These are phyloP conservation scores for Irpex rosettiformis DNA, from an alignment of 1,284 basidiomycete genomes.

Conservation along the genomic window DNA sequence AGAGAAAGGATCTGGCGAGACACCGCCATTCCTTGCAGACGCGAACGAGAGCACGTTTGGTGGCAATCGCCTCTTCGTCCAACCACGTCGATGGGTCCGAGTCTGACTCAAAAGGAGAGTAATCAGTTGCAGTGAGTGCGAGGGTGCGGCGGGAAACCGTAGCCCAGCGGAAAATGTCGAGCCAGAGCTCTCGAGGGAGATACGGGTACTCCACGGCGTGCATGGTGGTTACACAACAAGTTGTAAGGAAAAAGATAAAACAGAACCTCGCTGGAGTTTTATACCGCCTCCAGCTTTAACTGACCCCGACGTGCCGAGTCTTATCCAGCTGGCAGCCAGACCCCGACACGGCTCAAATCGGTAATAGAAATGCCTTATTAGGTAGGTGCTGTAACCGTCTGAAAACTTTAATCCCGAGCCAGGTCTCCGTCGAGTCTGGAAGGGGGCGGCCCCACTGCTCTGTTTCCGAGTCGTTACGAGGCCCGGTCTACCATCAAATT, in stretches of 20 bases:
- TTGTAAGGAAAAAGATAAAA: background rate
- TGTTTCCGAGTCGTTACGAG: background rate
- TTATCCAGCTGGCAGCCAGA: background rate
- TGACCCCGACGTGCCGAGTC: background rate
- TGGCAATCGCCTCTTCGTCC: constrained; percentile 22
- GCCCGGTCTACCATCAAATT: background rate
- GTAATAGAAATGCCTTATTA: background rate
- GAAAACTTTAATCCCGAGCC: background rate
- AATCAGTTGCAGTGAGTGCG: constrained; percentile 20
- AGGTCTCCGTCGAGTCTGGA: background rate
- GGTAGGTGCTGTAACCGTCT: background rate
- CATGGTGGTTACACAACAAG: background rate
- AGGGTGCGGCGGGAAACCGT: constrained; percentile 21
- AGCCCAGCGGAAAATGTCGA: constrained; percentile 28
- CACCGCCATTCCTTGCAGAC: constrained; percentile 56
- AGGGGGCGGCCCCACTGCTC: background rate
- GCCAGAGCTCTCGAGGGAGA: constrained; percentile 29
- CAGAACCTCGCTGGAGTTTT: background rate
- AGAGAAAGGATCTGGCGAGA: constrained; percentile 43
- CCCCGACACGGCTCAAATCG: background rate
- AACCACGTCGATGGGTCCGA: background rate
- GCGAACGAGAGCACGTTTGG: constrained; percentile 40
- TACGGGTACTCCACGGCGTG: constrained; percentile 8
- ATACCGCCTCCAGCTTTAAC: background rate
- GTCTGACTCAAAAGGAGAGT: constrained; percentile 25